Evolutionary conservation across 176 grass and related monocot species (phyloP), one percentile per base, ranked within the genome.

Genomic region (Leersia perrieri): DNA sequence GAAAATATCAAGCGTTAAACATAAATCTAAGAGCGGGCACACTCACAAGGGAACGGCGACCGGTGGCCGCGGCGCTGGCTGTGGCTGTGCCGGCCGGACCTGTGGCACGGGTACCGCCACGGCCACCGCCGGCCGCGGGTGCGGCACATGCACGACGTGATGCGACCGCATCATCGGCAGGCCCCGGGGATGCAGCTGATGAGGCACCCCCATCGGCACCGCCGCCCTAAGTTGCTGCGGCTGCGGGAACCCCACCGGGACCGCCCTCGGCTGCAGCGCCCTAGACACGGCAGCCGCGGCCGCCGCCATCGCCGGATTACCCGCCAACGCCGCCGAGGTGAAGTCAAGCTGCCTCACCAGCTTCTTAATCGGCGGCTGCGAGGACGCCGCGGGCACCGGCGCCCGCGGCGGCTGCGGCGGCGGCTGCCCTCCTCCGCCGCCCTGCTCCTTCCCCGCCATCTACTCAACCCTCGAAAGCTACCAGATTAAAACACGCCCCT

Each of bases 271-370:
- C 58, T 93, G 91, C 35, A 93, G 82, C 9, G 75, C 76, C 75
- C 84, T 85, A 4, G 84, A 86, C 2, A 88, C 92, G 3, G 84
- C 83, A 0, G 84, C 79, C 0, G 90, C 84, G 1, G 92, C 68
- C 2, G 89, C 87, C 45, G 84, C 90, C 88, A 83, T 79, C 34
- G 88, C 90, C 12, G 94, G 88, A 74, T 92, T 95, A 27, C 90
- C 88, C 41, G 83, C 40, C 38, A 75, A 67, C 44, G 79, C 79
- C 31, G 90, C 82, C 34, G 95, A 88, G 58, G 67, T 93, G 77
- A 99, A 99, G 88, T 99, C 90, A 9, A 99, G 92, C 83, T 95
- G 96, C 44, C 96, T 86, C 28, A 88, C 90, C 2, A 93, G 87
- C 83, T 93, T 97, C 64, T 91, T 99, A 11, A 90, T 79, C 45